Conservation (phyloP, 2,329 filamentous ascomycete genomes). For the Simplicillium aogashimaense region DNA sequence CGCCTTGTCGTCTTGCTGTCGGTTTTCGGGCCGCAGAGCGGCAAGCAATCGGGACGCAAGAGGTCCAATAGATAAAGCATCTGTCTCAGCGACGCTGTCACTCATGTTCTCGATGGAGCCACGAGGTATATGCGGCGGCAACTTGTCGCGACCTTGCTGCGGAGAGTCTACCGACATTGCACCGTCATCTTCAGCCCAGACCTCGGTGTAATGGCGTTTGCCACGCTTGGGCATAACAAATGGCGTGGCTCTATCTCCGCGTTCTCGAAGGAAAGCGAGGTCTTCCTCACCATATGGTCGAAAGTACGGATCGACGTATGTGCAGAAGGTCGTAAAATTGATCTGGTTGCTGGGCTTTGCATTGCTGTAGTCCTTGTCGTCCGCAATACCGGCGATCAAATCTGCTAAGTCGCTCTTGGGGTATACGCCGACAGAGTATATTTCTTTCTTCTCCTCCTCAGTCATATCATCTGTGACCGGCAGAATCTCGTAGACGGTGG, state of each 20-base stretch:
- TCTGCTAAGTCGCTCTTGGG: constrained; percentile 73
- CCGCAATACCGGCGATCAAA: constrained; percentile 78
- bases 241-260: constrained; percentile 72
- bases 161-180: constrained; percentile 62
- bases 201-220: constrained; percentile 75
- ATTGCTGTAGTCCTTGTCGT: constrained; percentile 91
- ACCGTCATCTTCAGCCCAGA: constrained; percentile 93
- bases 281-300: constrained; percentile 87
- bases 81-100: constrained; percentile 78
- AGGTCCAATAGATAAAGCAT: constrained; percentile 81
- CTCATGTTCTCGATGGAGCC: constrained; percentile 80
- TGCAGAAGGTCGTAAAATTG: constrained; percentile 84
- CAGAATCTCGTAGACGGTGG: constrained; percentile 88
- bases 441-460: constrained; percentile 75
- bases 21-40: constrained; percentile 68
- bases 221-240: constrained; percentile 82
- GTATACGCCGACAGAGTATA: constrained; percentile 80
- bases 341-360: constrained; percentile 92
- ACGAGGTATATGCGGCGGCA: constrained; percentile 71
- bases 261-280: constrained; percentile 81
- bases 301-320: constrained; percentile 86
- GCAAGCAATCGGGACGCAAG: constrained; percentile 74
- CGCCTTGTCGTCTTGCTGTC: constrained; percentile 48
- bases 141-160: constrained; percentile 50
- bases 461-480: constrained; percentile 65